Evolutionary conservation across 129 eudicot genomes (phyloP).

Genomic region (Dittrichia graveolens): DNA sequence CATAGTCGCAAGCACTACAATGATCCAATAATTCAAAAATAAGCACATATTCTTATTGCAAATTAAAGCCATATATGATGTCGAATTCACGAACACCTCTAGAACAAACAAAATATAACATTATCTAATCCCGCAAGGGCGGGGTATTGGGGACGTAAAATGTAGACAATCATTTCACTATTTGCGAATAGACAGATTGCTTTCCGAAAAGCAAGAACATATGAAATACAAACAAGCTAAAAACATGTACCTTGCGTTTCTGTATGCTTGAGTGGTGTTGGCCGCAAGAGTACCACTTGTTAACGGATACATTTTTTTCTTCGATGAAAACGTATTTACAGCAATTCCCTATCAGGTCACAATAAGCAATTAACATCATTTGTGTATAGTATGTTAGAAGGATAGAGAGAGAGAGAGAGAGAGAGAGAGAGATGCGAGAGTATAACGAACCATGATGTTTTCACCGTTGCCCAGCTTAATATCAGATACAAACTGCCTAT

Average conservation of each 20-base stretch:
- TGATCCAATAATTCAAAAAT: neutral
- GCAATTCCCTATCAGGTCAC: constrained; percentile 59
- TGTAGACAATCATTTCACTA: too few species aligned
- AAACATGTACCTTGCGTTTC: constrained; percentile 55
- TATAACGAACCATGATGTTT: constrained; percentile 46
- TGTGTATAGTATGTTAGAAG: neutral
- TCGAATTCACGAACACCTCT: too few species aligned
- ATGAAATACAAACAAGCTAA: neutral
- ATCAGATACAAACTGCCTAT: constrained; percentile 56
- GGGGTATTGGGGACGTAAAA: too few species aligned
- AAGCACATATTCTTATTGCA: neutral
- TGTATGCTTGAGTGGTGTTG: constrained; percentile 29
- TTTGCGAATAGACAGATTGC: too few species aligned
- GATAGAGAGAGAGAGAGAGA: constrained; percentile 15
- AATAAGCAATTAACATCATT: neutral
- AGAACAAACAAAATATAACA: too few species aligned
- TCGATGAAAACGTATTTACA: constrained; percentile 62
- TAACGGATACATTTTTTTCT: constrained; percentile 55
- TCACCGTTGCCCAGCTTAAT: constrained; percentile 66
- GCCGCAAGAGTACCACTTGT: constrained; percentile 63
- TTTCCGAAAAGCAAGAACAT: too few species aligned
- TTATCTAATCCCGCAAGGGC: too few species aligned
- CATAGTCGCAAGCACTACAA: constrained; percentile 65
- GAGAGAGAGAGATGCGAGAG: constrained; percentile 9
- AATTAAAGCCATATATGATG: too few species aligned